A percentile compares a stretch with the other conserved stretches of the same genome.
Conservation (phyloP, 169 alveolate species). For the Theileria annulata region DNA sequence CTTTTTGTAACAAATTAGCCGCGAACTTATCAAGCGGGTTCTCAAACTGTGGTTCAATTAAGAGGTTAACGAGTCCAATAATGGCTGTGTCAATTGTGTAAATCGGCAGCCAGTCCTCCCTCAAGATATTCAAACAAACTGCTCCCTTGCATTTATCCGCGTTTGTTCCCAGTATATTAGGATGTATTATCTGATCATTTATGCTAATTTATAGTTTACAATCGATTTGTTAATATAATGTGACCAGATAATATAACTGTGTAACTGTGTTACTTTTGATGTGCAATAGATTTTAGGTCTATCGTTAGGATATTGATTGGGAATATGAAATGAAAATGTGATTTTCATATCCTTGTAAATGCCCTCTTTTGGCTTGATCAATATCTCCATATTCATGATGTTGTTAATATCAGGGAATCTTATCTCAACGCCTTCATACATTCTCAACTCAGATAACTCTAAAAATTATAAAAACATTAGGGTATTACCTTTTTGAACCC, state of each 20-base stretch:
- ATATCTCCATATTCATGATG: constrained; percentile 36
- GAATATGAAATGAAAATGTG: constrained; percentile 25
- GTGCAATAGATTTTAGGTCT: constrained; percentile 40
- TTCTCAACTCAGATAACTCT: constrained; percentile 41
- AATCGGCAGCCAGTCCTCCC: constrained; percentile 92
- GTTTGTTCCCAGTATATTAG: constrained; percentile 52
- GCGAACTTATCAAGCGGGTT: constrained; percentile 60
- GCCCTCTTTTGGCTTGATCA: constrained; percentile 45
- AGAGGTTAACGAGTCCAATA: constrained; percentile 82
- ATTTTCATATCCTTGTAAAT: constrained; percentile 44
- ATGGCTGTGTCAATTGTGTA: constrained; percentile 83
- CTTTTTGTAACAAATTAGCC: constrained; percentile 21
- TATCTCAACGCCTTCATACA: constrained; percentile 44
- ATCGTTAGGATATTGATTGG: constrained; percentile 58
- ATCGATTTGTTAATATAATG: not conserved
- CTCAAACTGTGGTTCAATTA: constrained; percentile 50
- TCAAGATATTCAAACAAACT: constrained; percentile 87
- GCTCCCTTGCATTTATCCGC: constrained; percentile 79
- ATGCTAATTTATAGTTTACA: not conserved
- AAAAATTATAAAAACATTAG: not conserved
- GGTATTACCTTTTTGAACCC: constrained; percentile 13
- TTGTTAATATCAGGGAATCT: constrained; percentile 53
- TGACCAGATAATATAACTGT: not conserved
- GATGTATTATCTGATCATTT: constrained; percentile 33
- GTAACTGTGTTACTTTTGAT: constrained; percentile 24